Conservation (phyloP, 2,329 filamentous ascomycete species). For the Diaporthe citrichinensis region DNA sequence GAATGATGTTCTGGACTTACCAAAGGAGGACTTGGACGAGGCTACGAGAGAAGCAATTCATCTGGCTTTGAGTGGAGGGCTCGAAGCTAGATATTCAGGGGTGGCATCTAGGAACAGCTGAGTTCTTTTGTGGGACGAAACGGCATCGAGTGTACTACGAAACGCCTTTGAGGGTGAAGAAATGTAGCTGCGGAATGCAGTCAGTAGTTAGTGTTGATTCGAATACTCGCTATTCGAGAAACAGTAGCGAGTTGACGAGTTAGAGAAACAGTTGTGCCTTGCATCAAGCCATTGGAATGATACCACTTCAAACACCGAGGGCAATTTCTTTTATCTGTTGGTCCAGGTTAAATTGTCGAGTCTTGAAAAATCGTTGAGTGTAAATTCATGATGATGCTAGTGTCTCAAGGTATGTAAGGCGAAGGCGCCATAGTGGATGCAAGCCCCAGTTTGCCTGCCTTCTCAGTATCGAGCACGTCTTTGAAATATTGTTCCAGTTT, state of each 20-base stretch:
- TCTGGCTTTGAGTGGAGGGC: neutral
- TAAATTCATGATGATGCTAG: neutral
- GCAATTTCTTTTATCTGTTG: too few relatives aligned
- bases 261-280: neutral
- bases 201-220: neutral
- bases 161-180: neutral
- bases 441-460: constrained; percentile 2
- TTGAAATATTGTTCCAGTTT: constrained; percentile 10
- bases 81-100: neutral
- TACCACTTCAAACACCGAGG: neutral
- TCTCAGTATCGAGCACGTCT: constrained; percentile 10
- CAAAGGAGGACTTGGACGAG: constrained; percentile 71
- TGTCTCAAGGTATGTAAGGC: neutral
- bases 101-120: neutral
- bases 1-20: constrained; percentile 70
- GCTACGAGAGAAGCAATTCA: constrained; percentile 56
- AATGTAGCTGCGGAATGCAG: neutral
- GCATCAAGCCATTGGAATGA: neutral
- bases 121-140: neutral
- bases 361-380: neutral
- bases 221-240: neutral
- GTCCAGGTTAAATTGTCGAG: too few relatives aligned
- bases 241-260: neutral
- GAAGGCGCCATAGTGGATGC: neutral
- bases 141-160: too few relatives aligned